Evolutionary conservation across 345 rosid species (phyloP).

Genomic region (Linum lewisii): DNA sequence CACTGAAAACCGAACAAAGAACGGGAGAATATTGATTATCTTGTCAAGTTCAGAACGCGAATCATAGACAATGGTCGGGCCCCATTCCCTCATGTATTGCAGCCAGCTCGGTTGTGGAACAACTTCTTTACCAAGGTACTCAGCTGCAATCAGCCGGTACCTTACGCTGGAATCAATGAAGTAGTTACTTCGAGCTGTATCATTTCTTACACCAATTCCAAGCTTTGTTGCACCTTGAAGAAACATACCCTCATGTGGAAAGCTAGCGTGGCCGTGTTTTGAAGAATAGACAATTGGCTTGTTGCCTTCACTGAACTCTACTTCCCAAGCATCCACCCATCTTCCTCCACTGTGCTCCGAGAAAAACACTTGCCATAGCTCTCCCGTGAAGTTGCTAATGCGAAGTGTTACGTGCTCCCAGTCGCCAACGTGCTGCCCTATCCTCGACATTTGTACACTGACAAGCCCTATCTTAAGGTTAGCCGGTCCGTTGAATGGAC

Average conservation of each 20-base stretch:
- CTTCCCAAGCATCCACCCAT: conserved; percentile 55
- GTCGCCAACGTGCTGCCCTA: conserved; percentile 79
- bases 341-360: conserved; percentile 89
- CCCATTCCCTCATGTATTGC: conserved; percentile 96
- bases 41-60: conserved; percentile 65
- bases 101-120: conserved; percentile 72
- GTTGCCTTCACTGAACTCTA: conserved; percentile 60
- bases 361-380: conserved; percentile 66
- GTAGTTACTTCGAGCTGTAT: conserved; percentile 46
- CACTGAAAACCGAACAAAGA: conserved; percentile 60
- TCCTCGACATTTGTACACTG: conserved; percentile 52
- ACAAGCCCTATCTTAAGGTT: conserved; percentile 67
- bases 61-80: conserved; percentile 69
- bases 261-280: conserved; percentile 81
- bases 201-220: conserved; percentile 71
- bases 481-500: conserved; percentile 86
- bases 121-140: conserved; percentile 55
- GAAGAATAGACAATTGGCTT: conserved; percentile 69
- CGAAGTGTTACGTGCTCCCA: conserved; percentile 95
- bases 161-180: conserved; percentile 57
- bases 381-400: conserved; percentile 72
- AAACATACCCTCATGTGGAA: conserved; percentile 66
- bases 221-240: conserved; percentile 73
- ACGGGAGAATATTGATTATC: conserved; percentile 56
- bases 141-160: conserved; percentile 64